These are phyloP conservation scores for Aspergillus homomorphus DNA, from an alignment of 495 filamentous ascomycete genomes.

Conservation along the genomic window DNA sequence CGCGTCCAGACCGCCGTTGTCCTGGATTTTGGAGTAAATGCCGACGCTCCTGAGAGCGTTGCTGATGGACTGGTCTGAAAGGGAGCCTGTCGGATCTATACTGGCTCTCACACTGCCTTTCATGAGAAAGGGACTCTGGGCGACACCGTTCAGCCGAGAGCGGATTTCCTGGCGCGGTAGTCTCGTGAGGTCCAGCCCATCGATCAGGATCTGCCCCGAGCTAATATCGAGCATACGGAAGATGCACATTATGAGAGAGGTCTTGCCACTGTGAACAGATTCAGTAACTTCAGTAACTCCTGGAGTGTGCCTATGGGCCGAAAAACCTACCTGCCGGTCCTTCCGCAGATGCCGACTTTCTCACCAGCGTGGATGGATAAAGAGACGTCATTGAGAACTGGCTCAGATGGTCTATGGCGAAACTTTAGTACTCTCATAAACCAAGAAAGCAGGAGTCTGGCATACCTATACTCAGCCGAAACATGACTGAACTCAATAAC, in stretches of 20 bases:
- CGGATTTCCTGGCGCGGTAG: constrained; percentile 48
- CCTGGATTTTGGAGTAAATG: constrained; percentile 46
- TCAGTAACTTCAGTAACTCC: neutral
- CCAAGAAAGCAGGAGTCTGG: neutral
- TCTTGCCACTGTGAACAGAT: constrained; percentile 39
- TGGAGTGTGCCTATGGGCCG: too few relatives aligned
- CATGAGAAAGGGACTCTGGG: constrained; percentile 58
- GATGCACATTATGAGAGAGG: constrained; percentile 48
- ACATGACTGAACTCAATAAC: constrained; percentile 47
- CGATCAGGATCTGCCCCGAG: constrained; percentile 43
- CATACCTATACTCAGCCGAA: constrained; percentile 41
- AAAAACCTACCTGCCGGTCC: constrained; percentile 42
- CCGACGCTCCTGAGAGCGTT: constrained; percentile 48
- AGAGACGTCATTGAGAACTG: constrained; percentile 49
- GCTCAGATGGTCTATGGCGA: constrained; percentile 31
- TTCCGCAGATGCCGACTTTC: constrained; percentile 54
- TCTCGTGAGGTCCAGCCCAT: constrained; percentile 45
- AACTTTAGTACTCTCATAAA: constrained; percentile 9
- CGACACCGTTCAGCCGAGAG: constrained; percentile 47
- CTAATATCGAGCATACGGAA: constrained; percentile 53
- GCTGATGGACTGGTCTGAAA: constrained; percentile 37
- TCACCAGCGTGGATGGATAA: constrained; percentile 52
- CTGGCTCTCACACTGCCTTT: constrained; percentile 47
- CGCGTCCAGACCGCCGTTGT: constrained; percentile 50
- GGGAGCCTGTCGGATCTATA: constrained; percentile 38